Evolutionary conservation across 768 basidiomycete species (phyloP).

Genomic region (Coprinellus micaceus): DNA sequence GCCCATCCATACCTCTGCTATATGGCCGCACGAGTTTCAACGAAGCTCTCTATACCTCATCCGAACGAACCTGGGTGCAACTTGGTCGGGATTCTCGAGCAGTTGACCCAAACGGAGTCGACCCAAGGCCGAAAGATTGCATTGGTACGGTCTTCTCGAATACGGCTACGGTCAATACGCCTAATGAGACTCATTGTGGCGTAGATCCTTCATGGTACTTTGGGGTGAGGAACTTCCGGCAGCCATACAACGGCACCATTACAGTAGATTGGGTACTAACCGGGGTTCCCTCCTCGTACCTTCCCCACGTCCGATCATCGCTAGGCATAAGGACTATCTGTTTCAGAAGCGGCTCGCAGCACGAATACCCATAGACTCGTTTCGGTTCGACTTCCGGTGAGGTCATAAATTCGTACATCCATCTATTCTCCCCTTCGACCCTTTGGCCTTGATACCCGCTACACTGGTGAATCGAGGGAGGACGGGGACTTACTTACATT

Average conservation of each 20-base stretch:
- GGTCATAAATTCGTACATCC: conserved; percentile 14
- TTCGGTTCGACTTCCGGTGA: conserved; percentile 85
- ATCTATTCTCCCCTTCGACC: not conserved
- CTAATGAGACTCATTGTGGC: too few species aligned
- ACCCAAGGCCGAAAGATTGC: conserved; percentile 61
- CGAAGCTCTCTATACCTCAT: conserved; percentile 53
- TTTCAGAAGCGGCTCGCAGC: conserved; percentile 71
- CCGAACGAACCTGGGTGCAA: conserved; percentile 36
- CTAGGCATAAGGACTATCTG: conserved; percentile 82
- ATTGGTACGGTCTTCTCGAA: conserved; percentile 47
- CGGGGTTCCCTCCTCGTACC: too few species aligned
- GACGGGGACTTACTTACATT: not conserved
- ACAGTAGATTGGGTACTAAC: not conserved
- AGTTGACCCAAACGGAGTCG: conserved; percentile 44
- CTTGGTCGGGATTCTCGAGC: conserved; percentile 62
- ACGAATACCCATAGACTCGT: conserved; percentile 69
- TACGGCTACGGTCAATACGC: too few species aligned
- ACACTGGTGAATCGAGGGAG: not conserved
- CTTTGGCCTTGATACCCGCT: not conserved
- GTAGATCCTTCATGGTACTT: conserved; percentile 75
- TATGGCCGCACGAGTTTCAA: conserved; percentile 36
- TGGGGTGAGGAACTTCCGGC: conserved; percentile 52
- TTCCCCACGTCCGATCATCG: conserved; percentile 5
- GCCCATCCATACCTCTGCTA: not conserved
- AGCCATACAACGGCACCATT: not conserved